Conservation (phyloP, 768 basidiomycete species). For the Baorangia bicolor region DNA sequence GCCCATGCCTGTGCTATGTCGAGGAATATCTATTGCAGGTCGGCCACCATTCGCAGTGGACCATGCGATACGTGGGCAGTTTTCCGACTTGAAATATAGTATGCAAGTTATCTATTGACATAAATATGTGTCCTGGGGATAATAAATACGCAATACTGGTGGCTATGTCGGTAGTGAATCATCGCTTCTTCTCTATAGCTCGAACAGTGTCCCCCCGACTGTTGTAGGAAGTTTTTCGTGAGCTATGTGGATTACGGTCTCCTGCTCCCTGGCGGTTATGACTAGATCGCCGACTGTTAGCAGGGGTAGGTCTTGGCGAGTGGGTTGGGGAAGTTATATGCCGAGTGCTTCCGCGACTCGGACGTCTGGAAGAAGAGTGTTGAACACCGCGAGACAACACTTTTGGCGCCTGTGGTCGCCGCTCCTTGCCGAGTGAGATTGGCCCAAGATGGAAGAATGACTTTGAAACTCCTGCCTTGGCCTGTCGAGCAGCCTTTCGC, state of each 20-base stretch:
- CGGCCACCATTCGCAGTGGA: neutral
- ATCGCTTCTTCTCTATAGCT: slow-evolving; percentile 4
- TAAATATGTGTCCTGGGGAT: slow-evolving; percentile 20
- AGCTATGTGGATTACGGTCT: slow-evolving; percentile 9
- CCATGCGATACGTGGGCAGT: neutral
- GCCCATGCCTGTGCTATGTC: neutral
- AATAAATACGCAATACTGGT: slow-evolving; percentile 18
- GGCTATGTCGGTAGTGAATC: neutral
- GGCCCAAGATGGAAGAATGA: slow-evolving; percentile 28
- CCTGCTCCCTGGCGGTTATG: slow-evolving; percentile 8
- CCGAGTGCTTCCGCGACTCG: slow-evolving; percentile 8
- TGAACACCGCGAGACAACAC: slow-evolving; percentile 2
- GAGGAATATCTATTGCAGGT: neutral
- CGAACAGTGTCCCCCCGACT: slow-evolving; percentile 12
- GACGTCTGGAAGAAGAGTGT: slow-evolving; percentile 11
- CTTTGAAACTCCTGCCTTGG: slow-evolving; percentile 14
- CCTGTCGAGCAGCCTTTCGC: slow-evolving; percentile 20
- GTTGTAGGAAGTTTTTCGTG: slow-evolving; percentile 20
- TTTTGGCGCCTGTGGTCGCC: slow-evolving; percentile 9
- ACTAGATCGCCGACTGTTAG: slow-evolving; percentile 21
- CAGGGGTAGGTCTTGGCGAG: slow-evolving; percentile 16
- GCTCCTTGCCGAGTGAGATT: slow-evolving; percentile 22
- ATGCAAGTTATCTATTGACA: slow-evolving; percentile 9
- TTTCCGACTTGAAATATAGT: neutral
- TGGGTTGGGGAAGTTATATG: slow-evolving; percentile 11